Percentiles rank a stretch among this genome's conserved stretches.
These are phyloP conservation scores for Tirmania nivea DNA, from an alignment of 495 filamentous ascomycete species.

Conservation along the genomic window DNA sequence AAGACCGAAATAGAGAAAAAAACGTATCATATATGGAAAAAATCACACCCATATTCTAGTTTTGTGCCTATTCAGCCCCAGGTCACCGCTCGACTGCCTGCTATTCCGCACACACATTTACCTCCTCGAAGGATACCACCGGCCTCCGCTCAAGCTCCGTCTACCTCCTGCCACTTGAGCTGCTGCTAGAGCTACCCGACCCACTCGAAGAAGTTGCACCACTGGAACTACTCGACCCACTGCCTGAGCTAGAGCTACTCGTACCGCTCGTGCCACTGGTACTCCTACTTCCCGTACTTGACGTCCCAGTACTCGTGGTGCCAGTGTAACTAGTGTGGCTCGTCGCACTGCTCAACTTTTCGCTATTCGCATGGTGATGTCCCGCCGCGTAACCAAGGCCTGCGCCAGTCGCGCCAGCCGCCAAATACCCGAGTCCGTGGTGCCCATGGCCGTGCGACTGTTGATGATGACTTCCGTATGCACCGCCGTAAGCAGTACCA, in stretches of 20 bases:
- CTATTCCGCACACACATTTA: no score
- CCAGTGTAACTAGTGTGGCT: background rate
- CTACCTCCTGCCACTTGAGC: background rate
- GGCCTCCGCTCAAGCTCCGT: background rate
- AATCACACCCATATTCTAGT: no score
- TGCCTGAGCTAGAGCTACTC: background rate
- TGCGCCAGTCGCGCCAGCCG: background rate
- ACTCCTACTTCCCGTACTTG: background rate
- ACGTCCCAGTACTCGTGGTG: background rate
- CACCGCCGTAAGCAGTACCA: background rate
- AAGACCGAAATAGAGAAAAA: no score
- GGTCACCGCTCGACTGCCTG: no score
- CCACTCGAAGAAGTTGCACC: background rate
- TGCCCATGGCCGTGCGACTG: background rate
- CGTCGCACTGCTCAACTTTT: background rate
- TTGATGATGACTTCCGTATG: background rate
- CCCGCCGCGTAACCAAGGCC: background rate
- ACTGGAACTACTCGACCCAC: background rate
- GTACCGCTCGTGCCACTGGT: background rate
- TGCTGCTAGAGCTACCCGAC: background rate
- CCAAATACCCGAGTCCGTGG: background rate
- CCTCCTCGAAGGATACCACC: no score
- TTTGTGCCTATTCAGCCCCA: no score
- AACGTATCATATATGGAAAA: no score
- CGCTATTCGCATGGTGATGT: background rate